These are phyloP conservation scores for Fusarium humuli DNA, from an alignment of 2,329 filamentous ascomycete species.

Conservation along the genomic window DNA sequence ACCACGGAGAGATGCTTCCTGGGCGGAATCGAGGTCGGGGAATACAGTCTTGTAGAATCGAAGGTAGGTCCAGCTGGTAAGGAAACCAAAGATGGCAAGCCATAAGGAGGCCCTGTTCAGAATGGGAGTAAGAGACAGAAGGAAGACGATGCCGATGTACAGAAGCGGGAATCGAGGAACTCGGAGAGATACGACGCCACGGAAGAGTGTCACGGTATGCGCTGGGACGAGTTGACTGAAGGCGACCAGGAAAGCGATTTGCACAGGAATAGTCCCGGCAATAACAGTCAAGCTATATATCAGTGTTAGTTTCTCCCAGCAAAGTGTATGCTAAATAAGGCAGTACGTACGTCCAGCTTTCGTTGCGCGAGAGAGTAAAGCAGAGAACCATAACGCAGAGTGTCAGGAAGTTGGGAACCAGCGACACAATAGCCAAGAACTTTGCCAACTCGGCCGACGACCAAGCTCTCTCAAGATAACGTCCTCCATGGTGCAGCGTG, in stretches of 20 bases:
- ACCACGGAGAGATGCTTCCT: conserved; percentile 75
- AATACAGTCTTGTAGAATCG: conserved; percentile 90
- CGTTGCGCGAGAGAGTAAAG: conserved; percentile 75
- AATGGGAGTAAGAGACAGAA: conserved; percentile 68
- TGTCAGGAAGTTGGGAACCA: conserved; percentile 83
- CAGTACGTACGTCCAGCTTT: conserved; percentile 74
- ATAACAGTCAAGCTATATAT: conserved; percentile 77
- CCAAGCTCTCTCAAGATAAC: conserved; percentile 97
- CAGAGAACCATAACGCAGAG: conserved; percentile 80
- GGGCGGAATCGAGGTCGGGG: conserved; percentile 73
- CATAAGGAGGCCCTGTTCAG: conserved; percentile 80
- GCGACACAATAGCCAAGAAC: conserved; percentile 80
- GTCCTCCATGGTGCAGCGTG: conserved; percentile 90
- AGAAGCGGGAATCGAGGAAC: conserved; percentile 79
- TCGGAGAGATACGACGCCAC: conserved; percentile 87
- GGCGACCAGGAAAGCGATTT: conserved; percentile 93
- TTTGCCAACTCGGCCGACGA: conserved; percentile 91
- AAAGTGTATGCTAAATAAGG: neutral
- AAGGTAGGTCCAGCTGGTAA: conserved; percentile 94
- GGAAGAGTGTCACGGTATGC: conserved; percentile 94
- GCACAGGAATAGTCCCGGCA: conserved; percentile 87
- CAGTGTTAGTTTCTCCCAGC: conserved; percentile 8
- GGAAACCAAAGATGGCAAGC: conserved; percentile 82
- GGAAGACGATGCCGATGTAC: conserved; percentile 79
- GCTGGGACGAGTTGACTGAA: conserved; percentile 98